A percentile compares a stretch with the other conserved stretches of the same genome.
Evolutionary conservation across 352 stramenopile species (phyloP).

Genomic region (Phytophthora melonis): DNA sequence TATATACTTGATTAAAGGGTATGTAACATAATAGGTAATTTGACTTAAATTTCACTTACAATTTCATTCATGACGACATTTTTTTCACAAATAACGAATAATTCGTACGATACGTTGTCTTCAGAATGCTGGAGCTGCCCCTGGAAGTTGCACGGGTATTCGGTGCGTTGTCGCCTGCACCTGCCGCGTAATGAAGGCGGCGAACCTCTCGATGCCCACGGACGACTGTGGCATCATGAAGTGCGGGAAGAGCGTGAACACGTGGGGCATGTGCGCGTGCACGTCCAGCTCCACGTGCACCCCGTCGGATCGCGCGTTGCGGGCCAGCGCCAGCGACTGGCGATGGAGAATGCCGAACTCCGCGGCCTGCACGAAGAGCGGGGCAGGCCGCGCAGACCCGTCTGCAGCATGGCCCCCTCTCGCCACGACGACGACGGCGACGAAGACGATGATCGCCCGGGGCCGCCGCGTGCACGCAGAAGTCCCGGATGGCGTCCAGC

Average conservation of each 20-base stretch:
- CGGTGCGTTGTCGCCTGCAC: constrained; percentile 32
- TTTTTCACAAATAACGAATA: too few species aligned
- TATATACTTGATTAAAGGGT: too few species aligned
- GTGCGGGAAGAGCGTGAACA: constrained; percentile 66
- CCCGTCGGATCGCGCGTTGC: constrained; percentile 41
- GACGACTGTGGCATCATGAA: constrained; percentile 58
- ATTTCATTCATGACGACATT: too few species aligned
- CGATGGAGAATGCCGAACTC: constrained; percentile 61
- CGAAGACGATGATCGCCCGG: neutral
- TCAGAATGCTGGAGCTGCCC: constrained; percentile 37
- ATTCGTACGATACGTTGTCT: neutral
- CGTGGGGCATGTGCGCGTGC: constrained; percentile 65
- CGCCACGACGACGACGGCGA: constrained; percentile 37
- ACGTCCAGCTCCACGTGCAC: constrained; percentile 55
- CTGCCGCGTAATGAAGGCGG: constrained; percentile 49
- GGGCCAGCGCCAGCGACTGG: constrained; percentile 46
- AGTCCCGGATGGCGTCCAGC: constrained; percentile 45
- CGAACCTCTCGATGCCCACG: constrained; percentile 52
- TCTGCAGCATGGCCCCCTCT: constrained; percentile 48
- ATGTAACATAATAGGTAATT: too few species aligned
- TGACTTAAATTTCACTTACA: too few species aligned
- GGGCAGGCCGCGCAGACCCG: constrained; percentile 53
- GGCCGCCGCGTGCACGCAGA: constrained; percentile 29
- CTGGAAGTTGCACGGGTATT: constrained; percentile 36
- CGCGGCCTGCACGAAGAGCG: constrained; percentile 52